These are phyloP conservation scores for Xylaria sp. DNA, from an alignment of 2,329 filamentous ascomycete species.

Conservation along the genomic window DNA sequence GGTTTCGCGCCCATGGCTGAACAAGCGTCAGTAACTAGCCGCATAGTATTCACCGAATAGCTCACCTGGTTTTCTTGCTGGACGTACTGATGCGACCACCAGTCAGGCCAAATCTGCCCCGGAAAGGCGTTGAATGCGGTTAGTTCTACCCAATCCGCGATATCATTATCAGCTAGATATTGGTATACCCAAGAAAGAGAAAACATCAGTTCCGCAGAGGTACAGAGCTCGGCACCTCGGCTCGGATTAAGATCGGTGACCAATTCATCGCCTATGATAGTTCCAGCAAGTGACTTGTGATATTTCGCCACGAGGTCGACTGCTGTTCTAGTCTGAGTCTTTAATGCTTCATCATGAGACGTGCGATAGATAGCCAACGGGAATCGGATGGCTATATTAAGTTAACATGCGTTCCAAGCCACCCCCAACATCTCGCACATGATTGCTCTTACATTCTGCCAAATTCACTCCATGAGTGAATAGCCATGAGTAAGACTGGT, in stretches of 20 bases:
- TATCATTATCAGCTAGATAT: conserved; percentile 45
- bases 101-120: conserved; percentile 60
- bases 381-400: conserved; percentile 53
- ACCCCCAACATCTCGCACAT: not conserved
- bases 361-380: conserved; percentile 56
- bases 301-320: conserved; percentile 53
- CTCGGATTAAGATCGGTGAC: conserved; percentile 54
- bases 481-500: conserved; percentile 48
- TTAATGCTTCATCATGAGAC: conserved; percentile 52
- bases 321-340: conserved; percentile 52
- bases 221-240: conserved; percentile 51
- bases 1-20: conserved; percentile 57
- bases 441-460: conserved; percentile 52
- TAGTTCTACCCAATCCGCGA: conserved; percentile 61
- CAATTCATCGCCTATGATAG: conserved; percentile 57
- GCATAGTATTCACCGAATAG: not conserved
- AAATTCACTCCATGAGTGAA: conserved; percentile 58
- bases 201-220: conserved; percentile 48
- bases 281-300: conserved; percentile 56
- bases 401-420: not conserved
- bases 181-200: conserved; percentile 49
- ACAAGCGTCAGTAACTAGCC: conserved; percentile 18
- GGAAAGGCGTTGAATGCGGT: conserved; percentile 66
- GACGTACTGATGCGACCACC: conserved; percentile 68
- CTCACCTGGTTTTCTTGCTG: conserved; percentile 62